phyloP scores from a whole-genome alignment of 371 early-diverging fungal species.

The Blastocladiella emersonii region DNA sequence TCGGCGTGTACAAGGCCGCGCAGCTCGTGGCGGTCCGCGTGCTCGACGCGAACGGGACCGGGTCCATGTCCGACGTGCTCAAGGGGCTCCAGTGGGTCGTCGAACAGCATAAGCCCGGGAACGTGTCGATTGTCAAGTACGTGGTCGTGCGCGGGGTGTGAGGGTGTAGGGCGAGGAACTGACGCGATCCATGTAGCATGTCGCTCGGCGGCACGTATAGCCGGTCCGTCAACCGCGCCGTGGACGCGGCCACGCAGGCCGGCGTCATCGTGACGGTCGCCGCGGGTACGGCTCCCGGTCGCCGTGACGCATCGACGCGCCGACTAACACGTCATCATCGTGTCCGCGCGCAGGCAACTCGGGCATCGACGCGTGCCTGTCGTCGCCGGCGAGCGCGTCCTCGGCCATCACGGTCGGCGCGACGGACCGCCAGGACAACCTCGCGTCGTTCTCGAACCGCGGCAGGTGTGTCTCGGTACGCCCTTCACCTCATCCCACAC shows the following conservation, averaged over 20 bases:
- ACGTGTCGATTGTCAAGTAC: constrained; percentile 2
- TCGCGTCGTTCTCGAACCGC: constrained; percentile 55
- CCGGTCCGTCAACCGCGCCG: constrained; percentile 3
- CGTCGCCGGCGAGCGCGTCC: constrained; percentile 41
- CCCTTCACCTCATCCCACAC: constrained; percentile 22
- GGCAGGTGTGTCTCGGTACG: constrained; percentile 57
- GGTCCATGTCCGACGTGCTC: constrained; percentile 4
- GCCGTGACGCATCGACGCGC: no score
- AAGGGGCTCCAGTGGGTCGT: constrained; percentile 1
- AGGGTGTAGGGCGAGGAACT: neutral
- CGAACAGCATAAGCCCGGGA: neutral
- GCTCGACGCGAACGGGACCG: constrained; percentile 4
- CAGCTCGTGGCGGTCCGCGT: constrained; percentile 55
- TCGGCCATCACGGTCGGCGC: constrained; percentile 51
- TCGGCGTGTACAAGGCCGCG: constrained; percentile 55
- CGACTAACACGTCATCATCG: neutral
- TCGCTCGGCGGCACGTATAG: constrained; percentile 2
- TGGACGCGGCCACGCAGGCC: neutral
- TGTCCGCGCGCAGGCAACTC: neutral
- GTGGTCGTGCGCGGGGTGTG: neutral
- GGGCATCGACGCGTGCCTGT: neutral
- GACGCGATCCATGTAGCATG: neutral
- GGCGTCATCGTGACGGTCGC: constrained; percentile 2
- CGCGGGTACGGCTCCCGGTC: constrained; percentile 6
- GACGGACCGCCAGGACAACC: constrained; percentile 33